Conservation (phyloP, 2,329 filamentous ascomycete genomes). For the Botrytis pseudocinerea region DNA sequence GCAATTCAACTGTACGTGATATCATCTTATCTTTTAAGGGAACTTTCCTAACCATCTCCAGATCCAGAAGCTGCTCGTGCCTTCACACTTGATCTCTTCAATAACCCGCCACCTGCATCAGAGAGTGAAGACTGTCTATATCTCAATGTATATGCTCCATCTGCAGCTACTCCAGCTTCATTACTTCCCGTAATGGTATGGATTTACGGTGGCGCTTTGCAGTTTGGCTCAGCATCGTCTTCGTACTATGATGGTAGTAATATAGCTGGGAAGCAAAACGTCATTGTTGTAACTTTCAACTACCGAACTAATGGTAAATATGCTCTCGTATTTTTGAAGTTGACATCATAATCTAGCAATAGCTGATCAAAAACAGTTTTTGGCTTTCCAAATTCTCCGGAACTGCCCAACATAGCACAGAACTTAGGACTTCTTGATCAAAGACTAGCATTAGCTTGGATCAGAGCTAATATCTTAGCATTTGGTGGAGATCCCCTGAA, state of each 20-base stretch:
- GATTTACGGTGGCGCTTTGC: conserved; percentile 62
- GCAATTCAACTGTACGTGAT: conserved; percentile 16
- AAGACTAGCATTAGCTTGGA: conserved; percentile 70
- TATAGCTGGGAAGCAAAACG: conserved; percentile 27
- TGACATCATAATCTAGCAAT: background rate
- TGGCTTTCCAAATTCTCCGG: conserved; percentile 21
- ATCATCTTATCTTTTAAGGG: too few species aligned
- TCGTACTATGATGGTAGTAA: conserved; percentile 27
- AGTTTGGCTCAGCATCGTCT: conserved; percentile 24
- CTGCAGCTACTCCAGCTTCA: background rate
- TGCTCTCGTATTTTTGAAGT: too few species aligned
- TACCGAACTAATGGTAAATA: conserved; percentile 23
- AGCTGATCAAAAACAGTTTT: conserved; percentile 7
- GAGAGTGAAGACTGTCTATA: conserved; percentile 63
- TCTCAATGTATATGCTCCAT: conserved; percentile 59
- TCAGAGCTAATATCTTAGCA: conserved; percentile 70
- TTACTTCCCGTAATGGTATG: conserved; percentile 62
- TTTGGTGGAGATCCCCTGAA: conserved; percentile 64
- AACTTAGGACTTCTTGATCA: conserved; percentile 76
- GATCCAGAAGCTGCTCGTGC: conserved; percentile 2
- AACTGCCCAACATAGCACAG: background rate
- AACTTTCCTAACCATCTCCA: background rate
- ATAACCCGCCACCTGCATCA: conserved; percentile 11
- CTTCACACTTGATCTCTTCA: background rate
- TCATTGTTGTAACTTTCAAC: conserved; percentile 30